These are phyloP conservation scores for Paradendryphiella salina DNA, from an alignment of 2,329 filamentous ascomycete species.

Conservation along the genomic window DNA sequence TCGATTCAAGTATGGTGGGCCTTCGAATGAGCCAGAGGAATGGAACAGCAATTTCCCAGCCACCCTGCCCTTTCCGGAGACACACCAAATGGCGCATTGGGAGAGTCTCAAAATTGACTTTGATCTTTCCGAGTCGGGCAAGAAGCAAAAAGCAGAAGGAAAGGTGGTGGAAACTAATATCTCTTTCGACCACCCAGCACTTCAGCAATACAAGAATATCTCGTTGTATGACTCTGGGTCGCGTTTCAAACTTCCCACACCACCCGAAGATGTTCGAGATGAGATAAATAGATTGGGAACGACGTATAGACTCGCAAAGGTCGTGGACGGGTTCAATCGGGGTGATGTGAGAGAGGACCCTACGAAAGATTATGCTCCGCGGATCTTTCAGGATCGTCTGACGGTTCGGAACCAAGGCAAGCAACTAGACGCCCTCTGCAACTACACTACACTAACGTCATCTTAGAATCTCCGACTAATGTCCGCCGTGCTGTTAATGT, in stretches of 20 bases:
- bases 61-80: conserved; percentile 36
- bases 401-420: conserved; percentile 6
- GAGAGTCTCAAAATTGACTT: conserved; percentile 37
- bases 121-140: conserved; percentile 25
- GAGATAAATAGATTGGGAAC: conserved; percentile 11
- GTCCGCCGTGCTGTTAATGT: conserved; percentile 16
- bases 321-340: conserved; percentile 18
- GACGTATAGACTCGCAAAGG: neutral
- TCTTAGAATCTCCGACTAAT: neutral
- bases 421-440: neutral
- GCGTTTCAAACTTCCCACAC: conserved; percentile 31
- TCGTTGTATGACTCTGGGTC: conserved; percentile 36
- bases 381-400: conserved; percentile 27
- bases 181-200: conserved; percentile 18
- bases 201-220: conserved; percentile 15
- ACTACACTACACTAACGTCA: neutral
- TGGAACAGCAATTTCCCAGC: conserved; percentile 28
- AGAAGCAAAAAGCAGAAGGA: conserved; percentile 11
- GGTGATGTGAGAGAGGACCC: neutral
- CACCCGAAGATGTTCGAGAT: neutral
- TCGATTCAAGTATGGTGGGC: conserved; percentile 33
- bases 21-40: conserved; percentile 25
- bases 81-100: conserved; percentile 32
- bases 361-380: conserved; percentile 17
- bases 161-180: conserved; percentile 21